Evolutionary conservation across 345 rosid species (phyloP).

Genomic region (Salix dunnii): DNA sequence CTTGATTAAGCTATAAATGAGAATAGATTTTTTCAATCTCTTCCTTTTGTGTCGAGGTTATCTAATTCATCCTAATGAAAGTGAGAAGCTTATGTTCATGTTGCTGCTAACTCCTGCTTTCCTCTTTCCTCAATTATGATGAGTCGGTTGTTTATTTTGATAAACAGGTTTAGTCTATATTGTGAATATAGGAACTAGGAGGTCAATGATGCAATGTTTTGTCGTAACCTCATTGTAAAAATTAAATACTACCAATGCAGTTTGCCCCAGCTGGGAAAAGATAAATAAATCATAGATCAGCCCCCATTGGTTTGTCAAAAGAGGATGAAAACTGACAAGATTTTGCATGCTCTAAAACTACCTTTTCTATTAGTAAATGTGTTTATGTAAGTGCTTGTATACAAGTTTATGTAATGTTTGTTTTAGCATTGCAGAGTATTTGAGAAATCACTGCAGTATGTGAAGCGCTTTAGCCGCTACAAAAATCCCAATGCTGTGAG

Average conservation of each 20-base stretch:
- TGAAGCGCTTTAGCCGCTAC: slow-evolving; percentile 95
- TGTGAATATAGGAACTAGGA: not conserved
- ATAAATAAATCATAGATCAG: not conserved
- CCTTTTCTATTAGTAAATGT: not conserved
- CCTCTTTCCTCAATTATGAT: not conserved
- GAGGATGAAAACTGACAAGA: not conserved
- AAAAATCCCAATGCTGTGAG: slow-evolving; percentile 97
- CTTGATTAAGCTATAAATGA: not conserved
- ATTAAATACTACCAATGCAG: not conserved
- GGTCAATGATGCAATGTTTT: not conserved
- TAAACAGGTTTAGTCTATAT: not conserved
- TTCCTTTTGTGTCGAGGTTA: not conserved
- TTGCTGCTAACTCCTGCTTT: not conserved
- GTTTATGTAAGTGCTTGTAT: not conserved
- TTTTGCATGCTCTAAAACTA: not conserved
- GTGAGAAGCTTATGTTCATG: not conserved
- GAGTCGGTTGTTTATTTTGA: too few relatives aligned
- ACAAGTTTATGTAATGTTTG: not conserved
- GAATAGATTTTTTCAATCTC: not conserved
- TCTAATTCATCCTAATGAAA: not conserved
- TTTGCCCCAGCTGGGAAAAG: not conserved
- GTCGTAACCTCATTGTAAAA: not conserved
- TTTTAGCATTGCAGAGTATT: slow-evolving; percentile 57
- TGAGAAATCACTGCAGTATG: slow-evolving; percentile 97
- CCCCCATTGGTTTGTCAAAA: not conserved